Evolutionary conservation across 495 filamentous ascomycete species (phyloP).

Genomic region (Penicillium waksmanii): DNA sequence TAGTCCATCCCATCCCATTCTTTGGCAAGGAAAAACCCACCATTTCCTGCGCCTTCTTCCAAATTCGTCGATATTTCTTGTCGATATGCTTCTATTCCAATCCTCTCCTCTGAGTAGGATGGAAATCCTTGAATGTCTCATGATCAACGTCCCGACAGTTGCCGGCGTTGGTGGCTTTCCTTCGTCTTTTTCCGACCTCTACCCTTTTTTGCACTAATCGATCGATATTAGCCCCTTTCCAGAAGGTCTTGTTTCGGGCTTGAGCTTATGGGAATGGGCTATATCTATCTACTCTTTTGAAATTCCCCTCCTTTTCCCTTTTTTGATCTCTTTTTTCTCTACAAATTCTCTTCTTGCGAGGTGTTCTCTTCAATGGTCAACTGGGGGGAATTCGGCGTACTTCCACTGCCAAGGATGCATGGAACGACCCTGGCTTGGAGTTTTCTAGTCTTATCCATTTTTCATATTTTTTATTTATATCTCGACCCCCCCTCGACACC

Average conservation of each 20-base stretch:
- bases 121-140: conserved; percentile 25
- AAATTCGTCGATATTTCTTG: conserved; percentile 5
- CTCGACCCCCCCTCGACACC: too few relatives aligned
- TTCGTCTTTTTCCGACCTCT: conserved; percentile 16
- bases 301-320: conserved; percentile 4
- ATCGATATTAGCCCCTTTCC: neutral
- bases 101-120: conserved; percentile 2
- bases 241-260: too few relatives aligned
- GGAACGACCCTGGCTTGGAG: conserved; percentile 22
- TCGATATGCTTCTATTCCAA: conserved; percentile 24
- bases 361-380: conserved; percentile 17
- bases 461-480: conserved; percentile 9
- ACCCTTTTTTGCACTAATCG: conserved; percentile 1
- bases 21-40: neutral
- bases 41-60: conserved; percentile 6
- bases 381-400: conserved; percentile 24
- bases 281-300: neutral
- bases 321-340: neutral
- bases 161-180: conserved; percentile 23
- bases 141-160: conserved; percentile 24
- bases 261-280: too few relatives aligned
- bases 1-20: neutral
- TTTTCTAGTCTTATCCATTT: conserved; percentile 11
- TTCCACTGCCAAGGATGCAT: conserved; percentile 25
- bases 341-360: conserved; percentile 5